A percentile compares a stretch with the other conserved stretches of the same genome.
Evolutionary conservation across 345 rosid species (phyloP).

Genomic region (Eucalyptus rudis): DNA sequence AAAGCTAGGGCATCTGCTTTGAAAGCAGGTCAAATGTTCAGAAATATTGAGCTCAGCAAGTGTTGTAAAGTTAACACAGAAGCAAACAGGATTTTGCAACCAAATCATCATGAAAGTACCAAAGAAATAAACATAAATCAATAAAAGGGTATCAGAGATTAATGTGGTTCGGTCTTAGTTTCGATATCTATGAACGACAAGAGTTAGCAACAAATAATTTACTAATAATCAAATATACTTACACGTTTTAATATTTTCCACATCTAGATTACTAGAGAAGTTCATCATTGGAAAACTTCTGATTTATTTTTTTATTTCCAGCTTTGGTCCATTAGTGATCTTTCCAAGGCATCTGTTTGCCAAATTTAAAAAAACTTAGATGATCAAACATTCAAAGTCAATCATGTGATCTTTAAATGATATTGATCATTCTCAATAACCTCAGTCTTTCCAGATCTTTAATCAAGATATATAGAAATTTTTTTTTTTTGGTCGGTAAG

Average conservation of each 20-base stretch:
- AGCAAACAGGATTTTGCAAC: too few relatives aligned
- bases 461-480: too few relatives aligned
- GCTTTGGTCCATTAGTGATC: not conserved
- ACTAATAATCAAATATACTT: fast-evolving
- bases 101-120: too few relatives aligned
- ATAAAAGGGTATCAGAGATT: too few relatives aligned
- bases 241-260: fast-evolving
- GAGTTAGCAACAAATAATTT: fast-evolving
- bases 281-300: fast-evolving
- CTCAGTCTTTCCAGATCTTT: fast-evolving
- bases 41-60: fast-evolving
- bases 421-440: too few relatives aligned
- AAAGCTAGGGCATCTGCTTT: too few relatives aligned
- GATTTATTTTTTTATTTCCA: too few relatives aligned
- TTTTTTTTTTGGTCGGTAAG: too few relatives aligned
- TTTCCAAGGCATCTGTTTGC: too few relatives aligned
- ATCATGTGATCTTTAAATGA: fast-evolving
- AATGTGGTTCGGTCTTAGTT: too few relatives aligned
- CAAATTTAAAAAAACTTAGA: fast-evolving
- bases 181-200: fast-evolving
- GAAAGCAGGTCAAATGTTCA: too few relatives aligned
- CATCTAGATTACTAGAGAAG: not conserved
- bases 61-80: too few relatives aligned
- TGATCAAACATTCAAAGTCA: fast-evolving
- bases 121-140: fast-evolving